phyloP scores from a whole-genome alignment of 2,329 filamentous ascomycete species.

The Echinosphaeria canescens region DNA sequence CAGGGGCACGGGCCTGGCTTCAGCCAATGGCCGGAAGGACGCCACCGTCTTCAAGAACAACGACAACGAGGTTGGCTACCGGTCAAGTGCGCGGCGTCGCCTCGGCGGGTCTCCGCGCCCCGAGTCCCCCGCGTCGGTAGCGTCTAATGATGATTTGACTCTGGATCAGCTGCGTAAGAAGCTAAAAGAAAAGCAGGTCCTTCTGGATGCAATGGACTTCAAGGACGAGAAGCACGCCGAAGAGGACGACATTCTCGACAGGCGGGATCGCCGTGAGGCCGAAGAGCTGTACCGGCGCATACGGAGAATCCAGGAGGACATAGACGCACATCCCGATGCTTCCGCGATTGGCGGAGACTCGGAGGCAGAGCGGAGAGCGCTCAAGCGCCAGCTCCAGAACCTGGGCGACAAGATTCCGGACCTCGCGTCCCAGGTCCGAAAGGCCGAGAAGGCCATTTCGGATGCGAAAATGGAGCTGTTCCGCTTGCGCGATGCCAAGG shows the following conservation, averaged over 20 bases:
- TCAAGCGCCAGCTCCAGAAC: constrained; percentile 77
- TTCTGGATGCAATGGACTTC: constrained; percentile 92
- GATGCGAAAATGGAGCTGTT: constrained; percentile 86
- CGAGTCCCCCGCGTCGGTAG: constrained; percentile 44
- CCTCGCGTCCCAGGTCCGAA: constrained; percentile 77
- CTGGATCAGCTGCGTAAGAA: constrained; percentile 82
- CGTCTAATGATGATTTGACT: constrained; percentile 60
- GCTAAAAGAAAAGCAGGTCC: constrained; percentile 80
- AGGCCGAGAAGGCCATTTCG: constrained; percentile 78
- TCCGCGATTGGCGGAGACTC: constrained; percentile 51
- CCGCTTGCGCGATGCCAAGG: constrained; percentile 81
- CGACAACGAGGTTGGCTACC: constrained; percentile 67
- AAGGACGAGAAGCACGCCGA: constrained; percentile 77
- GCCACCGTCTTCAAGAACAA: constrained; percentile 95
- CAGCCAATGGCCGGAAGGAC: constrained; percentile 55
- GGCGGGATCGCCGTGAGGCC: constrained; percentile 74
- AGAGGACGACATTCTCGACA: constrained; percentile 80
- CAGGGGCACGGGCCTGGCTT: constrained; percentile 35
- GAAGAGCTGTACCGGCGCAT: constrained; percentile 91
- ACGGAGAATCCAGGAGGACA: constrained; percentile 79
- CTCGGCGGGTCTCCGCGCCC: constrained; percentile 60
- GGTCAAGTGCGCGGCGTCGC: constrained; percentile 78
- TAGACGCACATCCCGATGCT: constrained; percentile 74
- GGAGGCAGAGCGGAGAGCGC: constrained; percentile 64
- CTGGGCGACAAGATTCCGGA: constrained; percentile 81